Conservation (phyloP, 441 rosid species). For the Gossypium davidsonii region DNA sequence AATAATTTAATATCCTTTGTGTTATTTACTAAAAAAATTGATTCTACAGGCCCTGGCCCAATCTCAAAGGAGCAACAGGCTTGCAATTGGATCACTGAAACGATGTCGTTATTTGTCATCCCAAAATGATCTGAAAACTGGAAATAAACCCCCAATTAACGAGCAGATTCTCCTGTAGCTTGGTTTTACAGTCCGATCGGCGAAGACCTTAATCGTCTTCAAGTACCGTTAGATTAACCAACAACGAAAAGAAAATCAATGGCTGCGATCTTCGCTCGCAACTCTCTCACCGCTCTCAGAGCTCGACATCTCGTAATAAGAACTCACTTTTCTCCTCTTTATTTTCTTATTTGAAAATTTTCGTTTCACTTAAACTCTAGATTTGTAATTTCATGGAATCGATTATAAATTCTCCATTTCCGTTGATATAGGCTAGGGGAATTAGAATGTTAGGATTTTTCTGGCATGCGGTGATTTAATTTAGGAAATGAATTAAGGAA, state of each 20-base stretch:
- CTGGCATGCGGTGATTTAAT: background rate
- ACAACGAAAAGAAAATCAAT: conserved; percentile 20
- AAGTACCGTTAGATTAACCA: background rate
- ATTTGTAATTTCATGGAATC: background rate
- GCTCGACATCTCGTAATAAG: conserved; percentile 79
- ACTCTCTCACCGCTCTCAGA: conserved; percentile 61
- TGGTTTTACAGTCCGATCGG: background rate
- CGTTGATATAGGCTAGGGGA: background rate
- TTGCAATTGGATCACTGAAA: background rate
- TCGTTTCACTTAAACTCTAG: background rate
- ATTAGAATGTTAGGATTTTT: background rate
- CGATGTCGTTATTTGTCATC: background rate
- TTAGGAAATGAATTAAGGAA: background rate
- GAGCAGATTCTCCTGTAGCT: background rate
- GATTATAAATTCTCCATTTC: background rate
- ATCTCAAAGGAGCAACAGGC: background rate
- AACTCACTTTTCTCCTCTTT: conserved; percentile 8
- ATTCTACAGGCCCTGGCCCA: background rate
- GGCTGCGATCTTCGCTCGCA: conserved; percentile 84
- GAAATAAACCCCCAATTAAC: background rate
- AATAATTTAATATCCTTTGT: too few relatives aligned
- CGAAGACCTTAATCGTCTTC: conserved; percentile 14
- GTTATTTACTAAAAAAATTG: too few relatives aligned
- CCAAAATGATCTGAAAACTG: background rate
- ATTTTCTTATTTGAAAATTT: background rate